These are phyloP conservation scores for Globisporangium spinosum DNA, from an alignment of 352 stramenopile species.

Conservation along the genomic window DNA sequence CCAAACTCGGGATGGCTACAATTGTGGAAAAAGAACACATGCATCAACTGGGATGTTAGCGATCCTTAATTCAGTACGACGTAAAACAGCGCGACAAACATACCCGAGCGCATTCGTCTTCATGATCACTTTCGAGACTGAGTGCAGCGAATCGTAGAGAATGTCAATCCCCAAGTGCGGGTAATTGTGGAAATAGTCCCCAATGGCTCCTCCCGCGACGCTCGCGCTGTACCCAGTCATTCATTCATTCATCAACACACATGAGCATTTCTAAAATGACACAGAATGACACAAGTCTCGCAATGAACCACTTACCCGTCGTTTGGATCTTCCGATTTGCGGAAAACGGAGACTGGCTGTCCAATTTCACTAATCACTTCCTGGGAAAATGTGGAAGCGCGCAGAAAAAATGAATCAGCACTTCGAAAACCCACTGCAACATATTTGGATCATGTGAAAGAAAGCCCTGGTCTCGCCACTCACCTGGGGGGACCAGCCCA, in stretches of 20 bases:
- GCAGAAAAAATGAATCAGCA: not conserved
- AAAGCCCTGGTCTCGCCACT: not conserved
- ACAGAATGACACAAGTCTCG: not conserved
- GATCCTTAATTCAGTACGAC: too few species aligned
- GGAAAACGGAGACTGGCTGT: conserved; percentile 70
- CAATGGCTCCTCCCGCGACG: conserved; percentile 45
- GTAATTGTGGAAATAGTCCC: conserved; percentile 87
- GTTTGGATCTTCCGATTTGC: conserved; percentile 68
- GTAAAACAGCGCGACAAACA: not conserved
- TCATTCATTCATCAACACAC: not conserved
- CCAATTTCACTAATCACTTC: conserved; percentile 80
- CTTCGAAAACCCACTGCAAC: not conserved
- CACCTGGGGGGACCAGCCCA: conserved; percentile 82
- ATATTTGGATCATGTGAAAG: not conserved
- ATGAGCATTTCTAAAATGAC: not conserved
- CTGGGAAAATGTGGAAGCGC: conserved; percentile 15
- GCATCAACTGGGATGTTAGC: not conserved
- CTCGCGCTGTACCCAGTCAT: conserved; percentile 28
- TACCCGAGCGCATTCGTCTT: conserved; percentile 79
- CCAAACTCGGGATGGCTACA: conserved; percentile 73
- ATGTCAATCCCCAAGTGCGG: conserved; percentile 76
- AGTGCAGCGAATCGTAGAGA: conserved; percentile 70
- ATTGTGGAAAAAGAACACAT: not conserved
- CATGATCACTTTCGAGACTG: conserved; percentile 70
- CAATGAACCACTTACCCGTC: conserved; percentile 35